Evolutionary conservation across 192 early-diverging fungal species (phyloP).

Genomic region (Gamsiella multidivaricata): DNA sequence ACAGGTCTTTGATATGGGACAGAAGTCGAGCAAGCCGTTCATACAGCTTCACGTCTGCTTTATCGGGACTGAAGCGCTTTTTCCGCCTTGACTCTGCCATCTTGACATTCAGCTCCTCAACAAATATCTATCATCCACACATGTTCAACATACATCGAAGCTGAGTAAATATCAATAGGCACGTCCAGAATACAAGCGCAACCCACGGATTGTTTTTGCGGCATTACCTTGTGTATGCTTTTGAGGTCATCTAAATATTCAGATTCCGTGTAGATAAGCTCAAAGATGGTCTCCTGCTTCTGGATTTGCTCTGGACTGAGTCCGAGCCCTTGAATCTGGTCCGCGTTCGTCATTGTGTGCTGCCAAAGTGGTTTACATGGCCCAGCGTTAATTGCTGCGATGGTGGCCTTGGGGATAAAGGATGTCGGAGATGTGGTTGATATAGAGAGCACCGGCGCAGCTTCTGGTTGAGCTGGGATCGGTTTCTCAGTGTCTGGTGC

Average conservation of each 20-base stretch:
- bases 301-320: constrained; percentile 32
- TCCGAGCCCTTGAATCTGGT: constrained; percentile 27
- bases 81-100: constrained; percentile 45
- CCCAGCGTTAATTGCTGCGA: constrained; percentile 1
- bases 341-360: constrained; percentile 37
- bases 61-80: constrained; percentile 40
- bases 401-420: background rate
- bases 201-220: background rate
- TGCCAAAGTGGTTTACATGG: constrained; percentile 39
- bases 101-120: constrained; percentile 48
- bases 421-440: background rate
- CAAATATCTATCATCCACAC: constrained; percentile 47
- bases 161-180: no score
- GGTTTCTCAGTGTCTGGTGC: background rate
- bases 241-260: constrained; percentile 52
- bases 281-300: constrained; percentile 53
- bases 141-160: no score
- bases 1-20: constrained; percentile 49
- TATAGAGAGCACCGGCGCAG: background rate
- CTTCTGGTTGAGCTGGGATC: background rate
- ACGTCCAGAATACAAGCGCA: background rate
- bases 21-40: constrained; percentile 36
- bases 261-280: constrained; percentile 48
- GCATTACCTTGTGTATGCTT: constrained; percentile 36
- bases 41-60: constrained; percentile 36